phyloP scores from a whole-genome alignment of 176 grass and related monocot species.

The Dendrocalamus sinicus region DNA sequence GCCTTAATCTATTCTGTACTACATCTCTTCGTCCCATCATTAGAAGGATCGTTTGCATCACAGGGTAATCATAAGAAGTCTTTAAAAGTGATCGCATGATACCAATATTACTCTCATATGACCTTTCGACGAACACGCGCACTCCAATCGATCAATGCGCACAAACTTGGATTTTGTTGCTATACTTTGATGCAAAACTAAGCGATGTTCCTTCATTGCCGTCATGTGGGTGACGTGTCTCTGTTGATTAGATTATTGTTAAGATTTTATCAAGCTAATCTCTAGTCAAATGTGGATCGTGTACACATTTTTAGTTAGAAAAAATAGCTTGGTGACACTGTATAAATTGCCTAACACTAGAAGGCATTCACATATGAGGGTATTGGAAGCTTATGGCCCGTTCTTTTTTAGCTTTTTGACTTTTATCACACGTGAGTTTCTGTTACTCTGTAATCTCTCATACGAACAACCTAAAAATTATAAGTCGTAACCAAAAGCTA shows the following conservation, averaged over 20 bases:
- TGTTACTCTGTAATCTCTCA: too few species aligned
- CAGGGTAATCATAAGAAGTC: constrained; percentile 56
- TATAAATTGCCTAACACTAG: neutral
- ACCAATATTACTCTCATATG: constrained; percentile 33
- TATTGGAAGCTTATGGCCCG: too few species aligned
- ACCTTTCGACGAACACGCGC: constrained; percentile 47
- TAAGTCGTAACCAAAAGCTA: too few species aligned
- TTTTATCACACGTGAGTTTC: too few species aligned
- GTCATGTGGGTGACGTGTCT: neutral
- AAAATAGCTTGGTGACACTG: neutral
- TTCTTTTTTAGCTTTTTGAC: too few species aligned
- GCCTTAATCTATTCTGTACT: neutral
- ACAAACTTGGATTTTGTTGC: constrained; percentile 47
- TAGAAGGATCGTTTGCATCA: constrained; percentile 49
- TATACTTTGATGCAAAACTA: constrained; percentile 39
- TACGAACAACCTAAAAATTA: too few species aligned
- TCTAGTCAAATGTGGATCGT: neutral
- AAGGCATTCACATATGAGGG: neutral
- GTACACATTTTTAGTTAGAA: neutral
- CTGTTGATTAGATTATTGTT: neutral
- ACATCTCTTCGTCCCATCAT: constrained; percentile 43
- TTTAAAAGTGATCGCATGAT: constrained; percentile 46
- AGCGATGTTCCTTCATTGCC: neutral
- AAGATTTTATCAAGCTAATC: neutral
- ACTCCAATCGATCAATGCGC: constrained; percentile 21